These are phyloP conservation scores for Komagataella populi DNA, from an alignment of 805 yeast genomes.

Conservation along the genomic window DNA sequence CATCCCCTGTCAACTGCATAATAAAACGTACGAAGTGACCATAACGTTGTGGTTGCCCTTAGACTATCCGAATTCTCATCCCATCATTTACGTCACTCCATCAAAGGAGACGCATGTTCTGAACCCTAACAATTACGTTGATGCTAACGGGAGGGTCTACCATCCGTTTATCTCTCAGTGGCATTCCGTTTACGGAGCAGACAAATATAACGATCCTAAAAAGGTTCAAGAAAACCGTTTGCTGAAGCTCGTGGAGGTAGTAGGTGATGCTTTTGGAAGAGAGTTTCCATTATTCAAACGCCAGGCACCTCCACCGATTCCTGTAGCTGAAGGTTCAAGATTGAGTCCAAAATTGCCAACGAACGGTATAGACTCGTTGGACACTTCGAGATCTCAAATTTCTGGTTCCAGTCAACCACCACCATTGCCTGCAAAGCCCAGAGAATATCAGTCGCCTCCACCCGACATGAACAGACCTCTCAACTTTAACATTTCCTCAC, in stretches of 20 bases:
- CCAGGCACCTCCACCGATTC: background rate
- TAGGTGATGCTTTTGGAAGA: slow-evolving; percentile 8
- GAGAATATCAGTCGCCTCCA: background rate
- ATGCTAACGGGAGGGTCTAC: slow-evolving; percentile 56
- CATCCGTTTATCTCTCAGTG: slow-evolving; percentile 57
- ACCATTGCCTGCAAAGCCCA: slow-evolving; percentile 6
- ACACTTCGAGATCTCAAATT: background rate
- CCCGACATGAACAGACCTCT: background rate
- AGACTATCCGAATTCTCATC: slow-evolving; percentile 54
- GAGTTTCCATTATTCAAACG: slow-evolving; percentile 4
- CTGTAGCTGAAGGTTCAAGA: background rate
- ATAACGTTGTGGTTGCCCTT: slow-evolving; percentile 69
- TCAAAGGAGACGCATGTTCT: slow-evolving; percentile 29
- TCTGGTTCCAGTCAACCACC: slow-evolving; percentile 1
- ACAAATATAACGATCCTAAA: slow-evolving; percentile 11
- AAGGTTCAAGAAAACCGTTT: slow-evolving; percentile 14
- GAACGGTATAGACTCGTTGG: background rate
- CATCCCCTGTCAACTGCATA: slow-evolving; percentile 20
- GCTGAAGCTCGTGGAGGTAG: slow-evolving; percentile 9
- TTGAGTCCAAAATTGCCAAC: background rate
- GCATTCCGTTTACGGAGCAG: slow-evolving; percentile 15
- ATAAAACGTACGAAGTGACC: slow-evolving; percentile 30
- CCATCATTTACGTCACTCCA: slow-evolving; percentile 51
- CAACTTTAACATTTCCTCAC: background rate
- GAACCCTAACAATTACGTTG: slow-evolving; percentile 52